phyloP scores from a whole-genome alignment of 2,329 filamentous ascomycete species.

The Huntiella bhutanensis region DNA sequence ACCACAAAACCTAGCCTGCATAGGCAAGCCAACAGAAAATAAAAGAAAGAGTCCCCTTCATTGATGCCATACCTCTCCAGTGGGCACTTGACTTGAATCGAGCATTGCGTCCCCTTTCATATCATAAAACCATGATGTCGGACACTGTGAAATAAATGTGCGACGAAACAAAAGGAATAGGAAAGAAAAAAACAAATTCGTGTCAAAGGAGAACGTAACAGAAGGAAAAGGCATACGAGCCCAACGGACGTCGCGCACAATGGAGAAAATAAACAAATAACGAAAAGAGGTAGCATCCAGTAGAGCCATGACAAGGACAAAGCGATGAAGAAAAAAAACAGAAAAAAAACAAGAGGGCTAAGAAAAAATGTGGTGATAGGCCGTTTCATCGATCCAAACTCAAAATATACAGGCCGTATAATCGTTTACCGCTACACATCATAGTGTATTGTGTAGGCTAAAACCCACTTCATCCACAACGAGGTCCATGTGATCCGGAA shows the following conservation, averaged over 20 bases:
- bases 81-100: no score
- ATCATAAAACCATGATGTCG: constrained; percentile 3
- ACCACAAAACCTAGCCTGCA: no score
- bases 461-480: no score
- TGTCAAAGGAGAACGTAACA: constrained; percentile 8
- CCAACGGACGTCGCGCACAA: no score
- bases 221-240: background rate
- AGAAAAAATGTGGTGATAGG: constrained; percentile 12
- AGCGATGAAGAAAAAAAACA: constrained; percentile 4
- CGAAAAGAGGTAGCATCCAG: constrained; percentile 2
- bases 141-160: constrained; percentile 2
- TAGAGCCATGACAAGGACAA: constrained; percentile 8
- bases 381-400: no score
- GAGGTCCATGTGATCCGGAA: no score
- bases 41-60: no score
- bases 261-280: background rate
- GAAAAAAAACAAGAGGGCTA: background rate
- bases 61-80: no score
- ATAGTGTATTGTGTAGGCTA: no score
- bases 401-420: no score
- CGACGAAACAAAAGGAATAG: constrained; percentile 1
- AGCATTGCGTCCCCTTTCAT: background rate
- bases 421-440: no score
- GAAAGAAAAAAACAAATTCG: constrained; percentile 14
- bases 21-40: no score